phyloP scores from a whole-genome alignment of 768 basidiomycete genomes.

The Suillus clintonianus region DNA sequence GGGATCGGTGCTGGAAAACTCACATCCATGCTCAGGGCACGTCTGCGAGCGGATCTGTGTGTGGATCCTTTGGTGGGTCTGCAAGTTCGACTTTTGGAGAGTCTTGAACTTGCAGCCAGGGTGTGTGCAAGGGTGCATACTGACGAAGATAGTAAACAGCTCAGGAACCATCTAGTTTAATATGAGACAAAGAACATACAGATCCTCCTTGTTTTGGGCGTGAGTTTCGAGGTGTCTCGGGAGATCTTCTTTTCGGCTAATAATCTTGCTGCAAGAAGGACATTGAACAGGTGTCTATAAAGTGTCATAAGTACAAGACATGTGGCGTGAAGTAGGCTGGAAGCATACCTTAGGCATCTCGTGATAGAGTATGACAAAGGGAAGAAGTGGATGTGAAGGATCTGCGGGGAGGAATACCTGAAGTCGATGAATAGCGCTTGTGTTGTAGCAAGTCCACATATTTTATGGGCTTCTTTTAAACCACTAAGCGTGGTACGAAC shows the following conservation, averaged over 20 bases:
- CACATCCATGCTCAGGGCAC: constrained; percentile 21
- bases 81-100: constrained; percentile 30
- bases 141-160: constrained; percentile 12
- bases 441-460: constrained; percentile 6
- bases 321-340: not conserved
- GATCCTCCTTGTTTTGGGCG: constrained; percentile 16
- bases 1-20: constrained; percentile 17
- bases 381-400: not conserved
- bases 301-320: not conserved
- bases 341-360: constrained; percentile 15
- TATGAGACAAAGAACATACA: constrained; percentile 17
- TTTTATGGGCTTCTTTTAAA: constrained; percentile 21
- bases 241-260: constrained; percentile 29
- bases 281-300: constrained; percentile 15
- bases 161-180: not conserved
- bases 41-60: constrained; percentile 7
- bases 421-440: not conserved
- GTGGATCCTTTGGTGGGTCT: constrained; percentile 28
- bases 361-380: not conserved
- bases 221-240: constrained; percentile 28
- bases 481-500: constrained; percentile 13
- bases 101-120: constrained; percentile 20
- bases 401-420: not conserved
- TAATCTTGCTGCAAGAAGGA: constrained; percentile 8
- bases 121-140: constrained; percentile 25